These are phyloP conservation scores for Paramecium tetraurelia DNA, from an alignment of 73 alveolate genomes.

Conservation along the genomic window DNA sequence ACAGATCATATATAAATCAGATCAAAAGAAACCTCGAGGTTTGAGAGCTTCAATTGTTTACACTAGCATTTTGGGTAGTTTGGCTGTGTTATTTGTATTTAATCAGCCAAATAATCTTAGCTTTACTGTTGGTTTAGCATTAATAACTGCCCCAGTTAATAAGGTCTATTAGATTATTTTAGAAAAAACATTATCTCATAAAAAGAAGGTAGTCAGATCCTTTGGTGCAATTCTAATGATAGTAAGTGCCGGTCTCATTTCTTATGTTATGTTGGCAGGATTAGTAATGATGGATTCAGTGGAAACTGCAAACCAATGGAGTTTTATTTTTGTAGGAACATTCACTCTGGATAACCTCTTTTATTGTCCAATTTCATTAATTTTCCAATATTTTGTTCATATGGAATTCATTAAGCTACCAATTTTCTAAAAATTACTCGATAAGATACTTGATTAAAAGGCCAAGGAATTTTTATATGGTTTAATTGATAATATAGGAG, in stretches of 20 bases:
- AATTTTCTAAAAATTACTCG: not conserved
- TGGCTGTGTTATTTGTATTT: not conserved
- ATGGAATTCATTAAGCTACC: not conserved
- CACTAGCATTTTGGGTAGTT: slow-evolving; percentile 17
- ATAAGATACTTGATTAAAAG: not conserved
- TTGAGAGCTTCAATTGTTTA: slow-evolving; percentile 19
- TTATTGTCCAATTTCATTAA: not conserved
- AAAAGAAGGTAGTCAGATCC: not conserved
- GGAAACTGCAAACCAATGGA: not conserved
- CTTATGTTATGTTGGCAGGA: slow-evolving; percentile 1
- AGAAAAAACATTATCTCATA: not conserved
- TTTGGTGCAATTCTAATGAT: slow-evolving; percentile 5
- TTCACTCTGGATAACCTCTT: not conserved
- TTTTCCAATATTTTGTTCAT: not conserved
- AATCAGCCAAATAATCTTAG: not conserved
- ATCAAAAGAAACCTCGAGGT: not conserved
- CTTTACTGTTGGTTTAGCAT: not conserved
- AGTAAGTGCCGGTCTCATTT: not conserved
- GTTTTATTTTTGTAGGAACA: not conserved
- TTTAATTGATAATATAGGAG: not conserved
- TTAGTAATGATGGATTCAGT: not conserved
- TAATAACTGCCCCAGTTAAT: slow-evolving; percentile 34
- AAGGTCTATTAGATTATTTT: not conserved
- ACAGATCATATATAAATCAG: not conserved
- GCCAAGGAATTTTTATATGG: slow-evolving; percentile 14